phyloP scores from a whole-genome alignment of 2,329 filamentous ascomycete species.

The Penicillium crustosum region DNA sequence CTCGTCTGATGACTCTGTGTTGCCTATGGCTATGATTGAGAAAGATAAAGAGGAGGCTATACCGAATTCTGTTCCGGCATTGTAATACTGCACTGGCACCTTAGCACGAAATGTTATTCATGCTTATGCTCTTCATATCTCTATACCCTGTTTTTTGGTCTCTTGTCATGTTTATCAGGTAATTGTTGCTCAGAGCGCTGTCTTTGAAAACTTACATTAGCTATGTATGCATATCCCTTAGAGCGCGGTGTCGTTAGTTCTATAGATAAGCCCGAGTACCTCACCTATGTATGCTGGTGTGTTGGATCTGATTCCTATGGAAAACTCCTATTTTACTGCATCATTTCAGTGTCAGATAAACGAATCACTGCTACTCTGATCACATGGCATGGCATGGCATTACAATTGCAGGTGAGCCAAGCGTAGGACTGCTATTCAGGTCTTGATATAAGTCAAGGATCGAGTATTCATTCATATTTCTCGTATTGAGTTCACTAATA shows the following conservation, averaged over 20 bases:
- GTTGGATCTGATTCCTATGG: not conserved
- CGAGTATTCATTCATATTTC: slow-evolving; percentile 12
- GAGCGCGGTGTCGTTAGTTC: not conserved
- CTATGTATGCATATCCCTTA: slow-evolving; percentile 2
- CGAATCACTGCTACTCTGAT: not conserved
- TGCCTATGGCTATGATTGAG: slow-evolving; percentile 24
- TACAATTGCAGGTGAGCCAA: not conserved
- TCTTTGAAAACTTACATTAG: not conserved
- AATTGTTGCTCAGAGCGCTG: not conserved
- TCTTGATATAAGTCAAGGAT: not conserved
- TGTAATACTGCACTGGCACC: slow-evolving; percentile 26
- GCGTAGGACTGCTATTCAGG: not conserved
- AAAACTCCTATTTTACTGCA: not conserved
- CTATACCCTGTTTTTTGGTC: slow-evolving; percentile 6
- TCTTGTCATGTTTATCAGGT: not conserved
- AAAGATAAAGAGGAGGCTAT: slow-evolving; percentile 27
- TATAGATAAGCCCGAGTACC: not conserved
- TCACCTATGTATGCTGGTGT: not conserved
- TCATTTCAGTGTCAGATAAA: not conserved
- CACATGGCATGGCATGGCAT: not conserved
- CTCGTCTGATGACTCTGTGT: slow-evolving; percentile 38
- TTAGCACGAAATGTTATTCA: not conserved
- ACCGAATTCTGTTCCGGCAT: slow-evolving; percentile 20
- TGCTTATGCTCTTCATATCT: slow-evolving; percentile 10
- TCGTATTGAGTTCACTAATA: slow-evolving; percentile 12